Base-by-base conservation (phyloP, 345 rosid genomes). In the Aethionema arabicum region DNA sequence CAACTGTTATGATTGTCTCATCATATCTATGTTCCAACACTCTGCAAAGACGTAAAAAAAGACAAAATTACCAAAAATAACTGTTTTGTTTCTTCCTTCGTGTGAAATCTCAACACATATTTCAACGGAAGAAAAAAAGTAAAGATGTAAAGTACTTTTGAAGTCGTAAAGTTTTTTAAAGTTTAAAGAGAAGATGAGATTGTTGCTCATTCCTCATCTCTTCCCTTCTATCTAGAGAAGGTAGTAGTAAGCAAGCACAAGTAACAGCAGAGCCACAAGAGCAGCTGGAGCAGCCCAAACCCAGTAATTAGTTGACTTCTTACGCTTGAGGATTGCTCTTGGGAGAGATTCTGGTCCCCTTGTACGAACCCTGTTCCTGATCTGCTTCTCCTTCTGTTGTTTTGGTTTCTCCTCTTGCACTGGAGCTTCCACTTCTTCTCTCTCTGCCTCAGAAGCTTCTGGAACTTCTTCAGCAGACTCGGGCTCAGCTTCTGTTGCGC, bases 281-380 rank as follows among this genome's bases (percentile, higher is more conserved):
- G 83, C 86, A 35, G 83, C 95, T 30, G 87, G 78, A 35, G 74
- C 87, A 15, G 76, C 90, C 76, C 79, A 85, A 30, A 73, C 30
- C 97, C 84, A 85, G 78, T 90, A 82, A 73, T 84, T 86, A 5
- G 76, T 79, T 3, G 87, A 50, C 78, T 82, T 90, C 74, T 82
- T 95, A 67, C 83, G 79, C 85, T 76, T 87, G 69, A 80, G 67
- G 52, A 85, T 79, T 33, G 83, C 85, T 71, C 82, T 95, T 0
- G 97, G 95, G 58, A 83, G 72, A 0, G 83, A 65, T 37, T 84
- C 91, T 2, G 76, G 31, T 37, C 79, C 95, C 67, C 78, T 84
- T 2, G 75, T 12, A 21, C 87, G 85, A 58, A 46, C 75, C 59
- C 91, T 83, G 69, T 67, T 32, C 76, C 83, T 79, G n/a, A 75